These are phyloP conservation scores for Peronospora farinosa DNA, from an alignment of 352 stramenopile species.

Conservation along the genomic window DNA sequence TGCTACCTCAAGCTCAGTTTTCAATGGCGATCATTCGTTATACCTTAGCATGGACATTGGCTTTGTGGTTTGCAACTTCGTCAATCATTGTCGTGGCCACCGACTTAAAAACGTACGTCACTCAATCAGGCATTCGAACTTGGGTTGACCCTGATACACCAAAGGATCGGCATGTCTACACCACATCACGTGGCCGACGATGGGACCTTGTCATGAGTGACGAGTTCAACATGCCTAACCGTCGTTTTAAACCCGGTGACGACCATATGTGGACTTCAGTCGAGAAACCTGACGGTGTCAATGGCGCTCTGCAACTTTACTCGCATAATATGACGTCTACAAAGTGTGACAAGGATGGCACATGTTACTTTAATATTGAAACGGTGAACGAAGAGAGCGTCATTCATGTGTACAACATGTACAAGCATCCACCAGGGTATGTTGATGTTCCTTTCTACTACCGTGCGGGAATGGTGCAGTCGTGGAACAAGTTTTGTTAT, in stretches of 20 bases:
- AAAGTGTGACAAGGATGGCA: constrained; percentile 35
- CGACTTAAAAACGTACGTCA: constrained; percentile 6
- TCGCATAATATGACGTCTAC: constrained; percentile 70
- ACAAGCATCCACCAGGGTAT: constrained; percentile 30
- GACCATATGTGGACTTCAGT: constrained; percentile 89
- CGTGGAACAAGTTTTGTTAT: constrained; percentile 93
- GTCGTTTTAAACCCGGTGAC: constrained; percentile 73
- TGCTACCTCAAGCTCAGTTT: too few relatives aligned
- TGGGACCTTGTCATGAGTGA: constrained; percentile 69
- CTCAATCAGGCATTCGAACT: constrained; percentile 29
- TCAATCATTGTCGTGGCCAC: background rate
- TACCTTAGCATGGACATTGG: too few relatives aligned
- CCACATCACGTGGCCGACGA: constrained; percentile 38
- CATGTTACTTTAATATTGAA: constrained; percentile 43
- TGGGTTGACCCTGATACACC: constrained; percentile 42
- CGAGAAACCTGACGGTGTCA: constrained; percentile 55
- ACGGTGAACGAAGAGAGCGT: constrained; percentile 27
- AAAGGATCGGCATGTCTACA: constrained; percentile 22
- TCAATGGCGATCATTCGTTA: too few relatives aligned
- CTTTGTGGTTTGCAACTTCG: too few relatives aligned
- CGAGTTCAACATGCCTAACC: constrained; percentile 51
- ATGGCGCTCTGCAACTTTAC: constrained; percentile 88
- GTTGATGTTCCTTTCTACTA: constrained; percentile 33
- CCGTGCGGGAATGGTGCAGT: constrained; percentile 81
- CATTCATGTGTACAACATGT: constrained; percentile 60